Evolutionary conservation across 2,329 filamentous ascomycete genomes (phyloP), one percentile per base, ranked within the genome.

Genomic region (Trichoderma citrinoviride): DNA sequence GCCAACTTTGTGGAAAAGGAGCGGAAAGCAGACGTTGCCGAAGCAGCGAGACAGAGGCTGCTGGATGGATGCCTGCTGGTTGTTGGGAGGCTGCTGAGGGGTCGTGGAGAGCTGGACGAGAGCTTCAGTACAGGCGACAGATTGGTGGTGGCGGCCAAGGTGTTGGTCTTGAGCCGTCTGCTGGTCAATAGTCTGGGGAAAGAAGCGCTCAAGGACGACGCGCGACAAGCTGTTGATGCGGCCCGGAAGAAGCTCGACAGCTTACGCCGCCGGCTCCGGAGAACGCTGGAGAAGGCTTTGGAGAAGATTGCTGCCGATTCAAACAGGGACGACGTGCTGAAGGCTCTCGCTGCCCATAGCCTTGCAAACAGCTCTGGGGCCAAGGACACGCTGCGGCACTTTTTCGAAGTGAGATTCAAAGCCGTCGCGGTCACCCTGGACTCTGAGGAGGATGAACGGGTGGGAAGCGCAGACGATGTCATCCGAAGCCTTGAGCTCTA

Each of bases 321-420:
- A 66, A 69, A 82, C 70, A 71, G 82, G 65, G 72, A 81, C 66
- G 81, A 85, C 23, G 82, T 95, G 17, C 80, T 94, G 14, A 89
- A 92, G 70, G 87, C 89, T 0, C 82, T 97, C 69, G 90, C 88
- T 64, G 93, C 93, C 0, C 93, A 93, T 74, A 93, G 92, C 67
- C 81, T 98, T 57, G 87, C 88, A 1, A 93, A 90, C 3, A 96
- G 87, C 71, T 92, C 90, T 0, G 90, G 92, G 0, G 87, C 91
- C 0, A 87, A 85, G 65, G 93, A 97, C 73, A 90, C 92, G 0
- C 77, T 97, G 61, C 82, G 86, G 7, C 88, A 95, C 76, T 94
- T 97, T 71, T 83, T 96, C 56, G 83, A 87, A 58, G 84, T 93
- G 7, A 84, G 94, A 50, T 83, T 85, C 46, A 85, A 90, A 65